Percentiles rank a stretch among this genome's conserved stretches.
Evolutionary conservation across 208 protist genomes (phyloP).

Genomic region (Cochliopodium minus): DNA sequence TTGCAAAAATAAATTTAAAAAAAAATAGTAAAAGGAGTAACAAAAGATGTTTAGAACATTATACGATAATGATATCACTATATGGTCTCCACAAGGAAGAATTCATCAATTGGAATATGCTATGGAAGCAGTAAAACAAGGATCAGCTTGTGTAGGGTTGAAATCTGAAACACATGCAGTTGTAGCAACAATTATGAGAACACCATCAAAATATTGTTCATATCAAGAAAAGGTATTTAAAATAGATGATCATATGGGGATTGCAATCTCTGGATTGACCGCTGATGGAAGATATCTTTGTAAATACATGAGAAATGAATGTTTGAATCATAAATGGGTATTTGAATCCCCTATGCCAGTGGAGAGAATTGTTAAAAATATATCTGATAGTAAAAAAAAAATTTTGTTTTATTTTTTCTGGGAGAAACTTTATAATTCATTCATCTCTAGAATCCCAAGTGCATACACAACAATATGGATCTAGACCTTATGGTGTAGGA

Average conservation of each 20-base stretch:
- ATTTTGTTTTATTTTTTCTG: too few relatives aligned
- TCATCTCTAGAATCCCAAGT: background rate
- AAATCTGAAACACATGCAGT: slow-evolving; percentile 81
- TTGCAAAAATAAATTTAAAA: too few relatives aligned
- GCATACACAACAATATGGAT: slow-evolving; percentile 69
- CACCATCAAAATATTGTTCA: slow-evolving; percentile 77
- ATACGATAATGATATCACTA: slow-evolving; percentile 96
- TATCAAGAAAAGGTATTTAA: slow-evolving; percentile 93
- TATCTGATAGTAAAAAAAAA: slow-evolving; percentile 51
- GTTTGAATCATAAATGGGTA: slow-evolving; percentile 79
- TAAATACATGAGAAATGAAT: slow-evolving; percentile 87
- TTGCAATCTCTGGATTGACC: slow-evolving; percentile 91
- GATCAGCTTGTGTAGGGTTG: slow-evolving; percentile 83
- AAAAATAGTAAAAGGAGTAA: too few relatives aligned
- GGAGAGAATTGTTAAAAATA: slow-evolving; percentile 28
- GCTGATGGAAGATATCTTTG: slow-evolving; percentile 75
- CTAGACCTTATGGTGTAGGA: slow-evolving; percentile 95
- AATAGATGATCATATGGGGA: slow-evolving; percentile 91
- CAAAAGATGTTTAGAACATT: slow-evolving; percentile 57
- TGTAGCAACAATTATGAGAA: slow-evolving; percentile 72
- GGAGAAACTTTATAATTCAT: background rate
- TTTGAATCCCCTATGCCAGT: slow-evolving; percentile 41
- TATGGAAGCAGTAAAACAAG: slow-evolving; percentile 98
- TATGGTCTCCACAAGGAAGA: slow-evolving; percentile 83
- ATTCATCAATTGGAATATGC: slow-evolving; percentile 97